Conservation (phyloP, 805 yeast genomes). For the Starmerella bombicola region DNA sequence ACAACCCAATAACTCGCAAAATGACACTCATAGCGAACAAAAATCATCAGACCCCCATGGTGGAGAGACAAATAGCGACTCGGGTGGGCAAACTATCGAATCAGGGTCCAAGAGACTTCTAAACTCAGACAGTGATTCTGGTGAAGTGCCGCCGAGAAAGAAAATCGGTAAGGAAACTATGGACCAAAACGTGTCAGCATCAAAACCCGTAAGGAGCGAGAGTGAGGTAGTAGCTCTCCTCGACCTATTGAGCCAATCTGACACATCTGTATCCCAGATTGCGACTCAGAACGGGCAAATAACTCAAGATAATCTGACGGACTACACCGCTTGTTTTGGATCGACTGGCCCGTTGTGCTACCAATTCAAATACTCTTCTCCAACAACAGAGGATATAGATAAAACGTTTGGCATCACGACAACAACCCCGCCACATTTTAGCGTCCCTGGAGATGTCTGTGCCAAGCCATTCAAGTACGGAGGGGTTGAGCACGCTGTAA, state of each 20-base stretch:
- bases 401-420: slow-evolving; percentile 37
- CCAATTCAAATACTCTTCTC: slow-evolving; percentile 10
- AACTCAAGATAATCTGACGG: not conserved
- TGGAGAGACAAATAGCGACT: too few species aligned
- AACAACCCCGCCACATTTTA: slow-evolving; percentile 53
- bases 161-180: too few species aligned
- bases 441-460: slow-evolving; percentile 41
- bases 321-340: not conserved
- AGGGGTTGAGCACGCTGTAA: slow-evolving; percentile 45
- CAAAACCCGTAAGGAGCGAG: not conserved
- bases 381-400: slow-evolving; percentile 30
- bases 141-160: too few species aligned
- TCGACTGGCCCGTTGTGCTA: not conserved
- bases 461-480: slow-evolving; percentile 49
- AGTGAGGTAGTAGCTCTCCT: not conserved
- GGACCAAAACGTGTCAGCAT: too few species aligned
- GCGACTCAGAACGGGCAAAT: not conserved
- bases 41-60: too few species aligned
- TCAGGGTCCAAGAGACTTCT: too few species aligned
- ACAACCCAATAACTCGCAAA: too few species aligned
- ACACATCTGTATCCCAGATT: not conserved
- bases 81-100: too few species aligned
- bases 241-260: not conserved
- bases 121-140: too few species aligned
- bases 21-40: too few species aligned